Percentiles rank a stretch among this genome's conserved stretches.
phyloP scores from a whole-genome alignment of 2,329 filamentous ascomycete species.

The Cladobotryum mycophilum region DNA sequence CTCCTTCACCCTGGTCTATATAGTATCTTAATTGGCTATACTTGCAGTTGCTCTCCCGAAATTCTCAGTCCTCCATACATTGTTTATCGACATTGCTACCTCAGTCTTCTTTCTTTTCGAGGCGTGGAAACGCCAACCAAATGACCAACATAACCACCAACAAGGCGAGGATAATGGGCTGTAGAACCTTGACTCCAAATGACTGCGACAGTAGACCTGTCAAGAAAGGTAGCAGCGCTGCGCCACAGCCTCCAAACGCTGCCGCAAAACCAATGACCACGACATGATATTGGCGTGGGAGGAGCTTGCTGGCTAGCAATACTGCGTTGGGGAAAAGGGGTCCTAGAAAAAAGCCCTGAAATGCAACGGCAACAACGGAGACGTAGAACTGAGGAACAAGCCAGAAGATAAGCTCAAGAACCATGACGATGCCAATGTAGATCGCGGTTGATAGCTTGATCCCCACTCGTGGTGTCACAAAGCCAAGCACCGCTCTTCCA shows the following conservation, averaged over 20 bases:
- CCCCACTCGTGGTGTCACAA: constrained; percentile 64
- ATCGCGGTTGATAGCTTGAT: constrained; percentile 58
- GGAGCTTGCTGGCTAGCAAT: constrained; percentile 65
- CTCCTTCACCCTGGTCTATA: too few species aligned
- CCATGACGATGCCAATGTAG: constrained; percentile 61
- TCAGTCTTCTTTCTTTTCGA: too few species aligned
- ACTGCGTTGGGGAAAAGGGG: constrained; percentile 73
- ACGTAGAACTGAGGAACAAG: constrained; percentile 72
- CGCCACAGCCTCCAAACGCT: constrained; percentile 69
- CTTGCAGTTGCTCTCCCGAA: too few species aligned
- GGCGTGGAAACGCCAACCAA: too few species aligned
- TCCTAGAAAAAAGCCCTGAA: constrained; percentile 75
- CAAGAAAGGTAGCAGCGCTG: constrained; percentile 55
- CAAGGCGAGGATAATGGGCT: too few species aligned
- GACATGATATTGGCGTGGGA: constrained; percentile 69
- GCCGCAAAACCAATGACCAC: constrained; percentile 75
- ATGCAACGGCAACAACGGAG: constrained; percentile 62
- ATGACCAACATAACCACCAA: too few species aligned
- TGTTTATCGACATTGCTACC: too few species aligned
- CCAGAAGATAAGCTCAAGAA: constrained; percentile 70
- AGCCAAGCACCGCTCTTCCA: constrained; percentile 60
- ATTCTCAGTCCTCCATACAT: too few species aligned
- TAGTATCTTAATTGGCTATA: too few species aligned
- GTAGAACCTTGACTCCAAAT: too few species aligned
- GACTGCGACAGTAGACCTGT: too few species aligned